phyloP scores from a whole-genome alignment of 2,329 filamentous ascomycete species.

The Hypoxylon sp. region DNA sequence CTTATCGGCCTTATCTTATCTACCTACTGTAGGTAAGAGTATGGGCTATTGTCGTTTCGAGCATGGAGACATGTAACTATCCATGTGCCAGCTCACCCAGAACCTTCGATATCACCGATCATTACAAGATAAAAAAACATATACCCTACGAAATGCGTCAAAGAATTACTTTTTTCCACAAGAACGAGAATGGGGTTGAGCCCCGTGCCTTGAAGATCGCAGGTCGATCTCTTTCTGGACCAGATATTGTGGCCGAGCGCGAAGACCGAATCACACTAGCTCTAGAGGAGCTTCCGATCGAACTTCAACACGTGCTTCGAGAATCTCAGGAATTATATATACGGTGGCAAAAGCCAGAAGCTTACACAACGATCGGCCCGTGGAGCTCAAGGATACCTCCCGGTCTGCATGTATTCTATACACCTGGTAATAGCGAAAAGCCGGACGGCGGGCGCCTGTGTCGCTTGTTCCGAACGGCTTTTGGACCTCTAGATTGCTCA shows the following conservation, averaged over 20 bases:
- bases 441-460: conserved; percentile 53
- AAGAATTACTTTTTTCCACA: conserved; percentile 83
- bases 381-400: conserved; percentile 82
- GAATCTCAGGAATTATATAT: conserved; percentile 81
- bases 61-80: conserved; percentile 33
- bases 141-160: conserved; percentile 73
- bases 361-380: conserved; percentile 75
- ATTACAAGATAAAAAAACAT: conserved; percentile 33
- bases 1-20: conserved; percentile 22
- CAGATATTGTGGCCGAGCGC: conserved; percentile 75
- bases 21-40: conserved; percentile 12
- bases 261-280: conserved; percentile 85
- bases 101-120: conserved; percentile 39
- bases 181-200: conserved; percentile 74
- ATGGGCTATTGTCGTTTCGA: conserved; percentile 17
- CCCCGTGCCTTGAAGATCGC: conserved; percentile 74
- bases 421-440: conserved; percentile 64
- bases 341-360: conserved; percentile 77
- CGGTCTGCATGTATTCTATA: conserved; percentile 86
- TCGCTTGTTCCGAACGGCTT: conserved; percentile 51
- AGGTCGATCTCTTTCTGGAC: conserved; percentile 68
- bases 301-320: conserved; percentile 74
- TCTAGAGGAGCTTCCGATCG: conserved; percentile 79
- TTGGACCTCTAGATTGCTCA: conserved; percentile 57
- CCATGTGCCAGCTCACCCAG: conserved; percentile 40